Conservation (phyloP, 345 rosid species). For the Firmiana major region DNA sequence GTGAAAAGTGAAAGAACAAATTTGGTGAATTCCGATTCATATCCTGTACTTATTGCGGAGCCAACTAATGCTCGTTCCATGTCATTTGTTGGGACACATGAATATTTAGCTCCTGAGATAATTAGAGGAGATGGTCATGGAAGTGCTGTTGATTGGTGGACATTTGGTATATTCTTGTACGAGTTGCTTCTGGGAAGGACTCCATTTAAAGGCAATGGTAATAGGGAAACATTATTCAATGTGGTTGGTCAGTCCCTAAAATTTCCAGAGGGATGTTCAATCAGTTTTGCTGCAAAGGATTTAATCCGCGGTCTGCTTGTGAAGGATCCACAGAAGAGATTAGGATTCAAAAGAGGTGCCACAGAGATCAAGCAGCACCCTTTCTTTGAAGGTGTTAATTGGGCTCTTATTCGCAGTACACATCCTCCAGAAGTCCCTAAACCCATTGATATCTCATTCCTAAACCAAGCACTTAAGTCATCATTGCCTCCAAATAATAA, state of each 20-base stretch:
- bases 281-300: constrained; percentile 48
- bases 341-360: constrained; percentile 57
- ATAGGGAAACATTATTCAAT: constrained; percentile 47
- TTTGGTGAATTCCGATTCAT: constrained; percentile 34
- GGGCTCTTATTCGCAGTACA: constrained; percentile 50
- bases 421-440: constrained; percentile 38
- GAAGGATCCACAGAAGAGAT: constrained; percentile 55
- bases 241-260: constrained; percentile 52
- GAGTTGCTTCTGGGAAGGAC: constrained; percentile 56
- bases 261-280: constrained; percentile 48
- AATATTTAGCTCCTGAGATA: constrained; percentile 60
- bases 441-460: constrained; percentile 17
- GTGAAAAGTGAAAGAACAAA: constrained; percentile 41
- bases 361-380: constrained; percentile 69
- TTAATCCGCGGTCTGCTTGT: constrained; percentile 48
- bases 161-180: constrained; percentile 55
- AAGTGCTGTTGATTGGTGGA: constrained; percentile 78
- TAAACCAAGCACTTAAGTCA: constrained; percentile 1
- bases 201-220: constrained; percentile 59
- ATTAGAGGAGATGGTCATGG: constrained; percentile 66
- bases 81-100: constrained; percentile 77
- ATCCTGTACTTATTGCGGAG: constrained; percentile 67
- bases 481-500: constrained; percentile 8
- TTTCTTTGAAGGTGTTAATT: constrained; percentile 59
- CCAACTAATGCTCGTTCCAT: constrained; percentile 54